A percentile compares a stretch with the other conserved stretches of the same genome.
Evolutionary conservation across 2,329 filamentous ascomycete genomes (phyloP).

Genomic region (Hawksworthiomyces lignivorus): DNA sequence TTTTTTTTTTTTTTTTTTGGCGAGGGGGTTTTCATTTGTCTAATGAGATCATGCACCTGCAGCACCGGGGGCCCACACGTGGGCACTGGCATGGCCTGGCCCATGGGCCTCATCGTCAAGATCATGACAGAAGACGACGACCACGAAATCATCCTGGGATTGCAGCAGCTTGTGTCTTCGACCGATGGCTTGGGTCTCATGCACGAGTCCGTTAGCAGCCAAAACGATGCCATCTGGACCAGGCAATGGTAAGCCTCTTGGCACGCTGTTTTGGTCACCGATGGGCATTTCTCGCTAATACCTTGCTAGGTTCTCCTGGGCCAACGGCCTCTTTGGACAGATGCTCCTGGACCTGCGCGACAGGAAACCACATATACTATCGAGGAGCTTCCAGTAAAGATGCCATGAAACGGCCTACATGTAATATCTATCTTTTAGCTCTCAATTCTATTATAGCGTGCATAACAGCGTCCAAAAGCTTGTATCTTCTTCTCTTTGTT

Average conservation of each 20-base stretch:
- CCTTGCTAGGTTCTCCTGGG: constrained; percentile 74
- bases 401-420: no score
- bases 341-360: constrained; percentile 68
- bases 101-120: constrained; percentile 61
- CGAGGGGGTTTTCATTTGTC: neutral
- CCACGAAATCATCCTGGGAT: constrained; percentile 47
- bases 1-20: neutral
- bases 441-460: no score
- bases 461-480: no score
- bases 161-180: constrained; percentile 48
- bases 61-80: constrained; percentile 20
- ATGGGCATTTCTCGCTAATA: constrained; percentile 24
- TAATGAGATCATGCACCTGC: neutral
- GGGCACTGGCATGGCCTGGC: constrained; percentile 57
- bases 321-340: constrained; percentile 81
- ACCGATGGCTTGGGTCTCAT: constrained; percentile 56
- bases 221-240: constrained; percentile 49
- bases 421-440: no score
- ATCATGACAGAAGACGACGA: constrained; percentile 58
- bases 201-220: constrained; percentile 61
- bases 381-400: constrained; percentile 40
- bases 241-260: constrained; percentile 28
- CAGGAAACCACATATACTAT: constrained; percentile 60
- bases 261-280: neutral
- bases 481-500: no score